Conservation (phyloP, 768 basidiomycete genomes). For the Scleroderma citrinum region DNA sequence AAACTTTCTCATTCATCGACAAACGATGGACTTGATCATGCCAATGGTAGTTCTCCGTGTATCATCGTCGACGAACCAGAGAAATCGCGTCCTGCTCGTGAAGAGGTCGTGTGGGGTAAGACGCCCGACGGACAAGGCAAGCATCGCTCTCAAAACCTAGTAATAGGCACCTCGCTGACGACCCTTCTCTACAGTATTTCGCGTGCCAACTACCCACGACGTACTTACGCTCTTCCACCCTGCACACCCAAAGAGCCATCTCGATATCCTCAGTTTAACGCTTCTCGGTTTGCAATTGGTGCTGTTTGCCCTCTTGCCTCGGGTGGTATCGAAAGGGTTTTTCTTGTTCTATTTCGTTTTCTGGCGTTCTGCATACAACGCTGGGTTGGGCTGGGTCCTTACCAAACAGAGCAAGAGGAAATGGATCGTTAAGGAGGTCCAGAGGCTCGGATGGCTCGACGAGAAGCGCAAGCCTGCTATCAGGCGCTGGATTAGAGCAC, state of each 20-base stretch:
- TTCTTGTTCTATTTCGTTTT: conserved; percentile 90
- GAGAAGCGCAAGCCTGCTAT: conserved; percentile 52
- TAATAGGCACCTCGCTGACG: neutral
- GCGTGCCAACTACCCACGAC: conserved; percentile 88
- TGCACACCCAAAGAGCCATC: conserved; percentile 75
- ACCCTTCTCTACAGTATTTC: conserved; percentile 59
- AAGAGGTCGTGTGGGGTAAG: conserved; percentile 84
- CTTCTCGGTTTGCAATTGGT: conserved; percentile 72
- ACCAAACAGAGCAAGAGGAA: conserved; percentile 93
- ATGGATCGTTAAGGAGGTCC: conserved; percentile 85
- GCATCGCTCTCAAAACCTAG: conserved; percentile 11
- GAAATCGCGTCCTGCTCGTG: conserved; percentile 11
- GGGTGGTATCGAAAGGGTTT: conserved; percentile 48
- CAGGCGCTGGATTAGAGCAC: conserved; percentile 78
- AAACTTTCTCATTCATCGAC: conserved; percentile 1
- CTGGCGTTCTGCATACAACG: conserved; percentile 90
- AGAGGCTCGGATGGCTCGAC: conserved; percentile 87
- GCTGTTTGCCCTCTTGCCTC: conserved; percentile 66
- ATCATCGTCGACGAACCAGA: conserved; percentile 7
- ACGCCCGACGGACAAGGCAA: conserved; percentile 75
- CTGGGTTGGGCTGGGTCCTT: conserved; percentile 88
- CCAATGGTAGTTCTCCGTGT: neutral
- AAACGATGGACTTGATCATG: neutral
- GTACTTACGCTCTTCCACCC: conserved; percentile 86
- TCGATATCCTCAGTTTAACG: conserved; percentile 81